Conservation (phyloP, 78 protist genomes). For the Dictyostelium capitatum region DNA sequence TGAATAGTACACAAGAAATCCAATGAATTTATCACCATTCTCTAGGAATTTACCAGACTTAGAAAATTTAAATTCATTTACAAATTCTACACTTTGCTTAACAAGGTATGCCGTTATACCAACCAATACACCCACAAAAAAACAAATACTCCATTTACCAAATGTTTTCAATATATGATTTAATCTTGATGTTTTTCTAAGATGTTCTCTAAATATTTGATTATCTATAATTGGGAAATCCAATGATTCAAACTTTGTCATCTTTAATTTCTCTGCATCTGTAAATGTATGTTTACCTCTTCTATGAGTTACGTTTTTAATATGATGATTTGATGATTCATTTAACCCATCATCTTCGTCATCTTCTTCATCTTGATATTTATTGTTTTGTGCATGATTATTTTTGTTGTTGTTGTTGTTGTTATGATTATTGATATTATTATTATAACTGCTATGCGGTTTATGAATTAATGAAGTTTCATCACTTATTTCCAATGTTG, state of each 20-base stretch:
- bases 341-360: not conserved
- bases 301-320: slow-evolving; percentile 18
- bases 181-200: slow-evolving; percentile 36
- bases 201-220: slow-evolving; percentile 57
- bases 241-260: slow-evolving; percentile 66
- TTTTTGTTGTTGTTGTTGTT: not conserved
- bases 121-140: slow-evolving; percentile 72
- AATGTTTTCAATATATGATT: slow-evolving; percentile 64
- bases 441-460: not conserved
- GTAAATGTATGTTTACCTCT: slow-evolving; percentile 77
- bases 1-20: slow-evolving; percentile 52
- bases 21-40: slow-evolving; percentile 28
- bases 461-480: slow-evolving; percentile 27
- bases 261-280: slow-evolving; percentile 49
- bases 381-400: too few relatives aligned
- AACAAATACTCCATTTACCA: slow-evolving; percentile 81
- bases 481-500: not conserved
- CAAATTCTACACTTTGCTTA: slow-evolving; percentile 36
- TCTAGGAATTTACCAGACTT: slow-evolving; percentile 33
- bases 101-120: slow-evolving; percentile 75
- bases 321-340: not conserved
- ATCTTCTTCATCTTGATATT: not conserved
- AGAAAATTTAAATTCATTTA: slow-evolving; percentile 39
- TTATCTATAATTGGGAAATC: slow-evolving; percentile 82
- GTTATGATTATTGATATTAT: not conserved